Conservation (phyloP, 176 grass and related monocot species). For the Avena insularis region DNA sequence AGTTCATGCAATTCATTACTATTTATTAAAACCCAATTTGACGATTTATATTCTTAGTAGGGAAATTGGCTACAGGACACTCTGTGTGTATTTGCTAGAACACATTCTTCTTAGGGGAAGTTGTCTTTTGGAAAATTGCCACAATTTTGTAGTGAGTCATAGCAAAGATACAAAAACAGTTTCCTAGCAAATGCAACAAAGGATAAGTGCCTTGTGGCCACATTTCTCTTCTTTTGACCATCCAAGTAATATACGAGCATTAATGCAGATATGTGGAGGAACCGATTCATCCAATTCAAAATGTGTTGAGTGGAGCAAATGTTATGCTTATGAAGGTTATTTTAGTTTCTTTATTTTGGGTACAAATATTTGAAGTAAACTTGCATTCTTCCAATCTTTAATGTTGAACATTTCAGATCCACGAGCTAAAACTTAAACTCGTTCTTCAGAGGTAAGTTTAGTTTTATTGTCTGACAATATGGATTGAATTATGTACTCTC, state of each 20-base stretch:
- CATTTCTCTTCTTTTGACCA: background rate
- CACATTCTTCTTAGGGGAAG: too few species aligned
- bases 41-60: too few species aligned
- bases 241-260: slow-evolving; percentile 25
- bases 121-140: too few species aligned
- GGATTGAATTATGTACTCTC: background rate
- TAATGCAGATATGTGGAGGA: slow-evolving; percentile 82
- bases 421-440: slow-evolving; percentile 54
- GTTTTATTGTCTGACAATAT: slow-evolving; percentile 2
- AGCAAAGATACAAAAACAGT: too few species aligned
- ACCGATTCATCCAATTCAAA: slow-evolving; percentile 66
- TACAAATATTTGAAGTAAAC: slow-evolving; percentile 27
- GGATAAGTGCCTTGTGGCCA: too few species aligned
- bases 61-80: too few species aligned
- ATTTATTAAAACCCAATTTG: too few species aligned
- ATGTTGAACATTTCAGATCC: slow-evolving; percentile 68
- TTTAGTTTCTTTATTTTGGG: slow-evolving; percentile 6
- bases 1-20: too few species aligned
- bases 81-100: too few species aligned
- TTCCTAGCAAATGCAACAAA: too few species aligned
- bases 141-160: too few species aligned
- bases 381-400: slow-evolving; percentile 23
- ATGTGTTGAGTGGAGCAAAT: slow-evolving; percentile 68
- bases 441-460: slow-evolving; percentile 79
- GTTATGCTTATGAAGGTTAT: slow-evolving; percentile 87